Base-by-base conservation (phyloP, 345 rosid species). In the Odontarrhena argentea region DNA sequence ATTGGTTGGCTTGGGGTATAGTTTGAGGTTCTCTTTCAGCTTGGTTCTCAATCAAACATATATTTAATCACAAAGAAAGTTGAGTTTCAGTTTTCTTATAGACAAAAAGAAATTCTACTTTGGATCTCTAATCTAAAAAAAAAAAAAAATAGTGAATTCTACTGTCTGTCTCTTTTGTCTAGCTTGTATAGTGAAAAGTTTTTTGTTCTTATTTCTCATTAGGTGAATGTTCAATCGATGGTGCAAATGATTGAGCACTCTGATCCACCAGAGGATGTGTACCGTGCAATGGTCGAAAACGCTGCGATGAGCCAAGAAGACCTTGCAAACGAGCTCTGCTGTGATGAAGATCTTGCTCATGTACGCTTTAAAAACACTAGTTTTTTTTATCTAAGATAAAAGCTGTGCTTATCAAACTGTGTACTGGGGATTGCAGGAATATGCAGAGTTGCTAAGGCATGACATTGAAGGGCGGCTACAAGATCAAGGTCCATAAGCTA, bases 191-290 rank as follows among this genome's bases (percentile, higher is more conserved):
- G 22, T 22, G 15, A 69, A 35, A 25, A 42, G 11, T 15, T 9
- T 49, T 35, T 43, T 57, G 1, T 30, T 30, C 25, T 18, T 18
- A 18, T 6, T 30, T 10, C 40, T 8, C 22, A 2, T 26, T 65
- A 88, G 96, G 80, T 71, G 55, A 72, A 80, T 65, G 77, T 81
- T 46, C 79, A 75, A 46, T 66, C 80, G 37, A 79, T 79, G 77
- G 83, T 77, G 42, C 84, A 53, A 74, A 84, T 81, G 71, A 79
- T 90, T 15, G 95, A 82, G 73, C 74, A 76, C 26, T 74, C 67
- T 8, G 76, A 73, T 70, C 51, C 83, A 14, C 91, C 95, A 1
- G 76, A 24, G 37, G 87, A 83, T 69, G 77, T 90, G 35, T 93
- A 88, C 66, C 84, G 45, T 43, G 79, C 84, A 18, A 73, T 90